Base-by-base conservation (phyloP, 2,329 filamentous ascomycete genomes). In the Aspergillus sp. region DNA sequence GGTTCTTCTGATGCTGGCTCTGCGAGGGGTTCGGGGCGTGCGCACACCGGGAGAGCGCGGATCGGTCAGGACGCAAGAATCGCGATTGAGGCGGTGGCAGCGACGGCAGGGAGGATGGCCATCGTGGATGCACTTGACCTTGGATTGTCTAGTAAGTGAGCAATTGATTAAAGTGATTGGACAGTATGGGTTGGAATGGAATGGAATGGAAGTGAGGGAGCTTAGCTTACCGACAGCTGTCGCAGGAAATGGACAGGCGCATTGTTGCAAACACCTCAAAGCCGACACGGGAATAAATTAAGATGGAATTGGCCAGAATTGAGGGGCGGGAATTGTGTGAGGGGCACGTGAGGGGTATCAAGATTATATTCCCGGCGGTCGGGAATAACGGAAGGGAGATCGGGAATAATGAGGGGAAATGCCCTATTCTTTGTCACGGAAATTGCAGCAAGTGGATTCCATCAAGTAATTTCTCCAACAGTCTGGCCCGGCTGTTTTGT, bases 41-140 rank as follows among this genome's bases (percentile, higher is more conserved):
- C 52, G 64, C 30, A 61, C 54, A 5, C 55, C 64, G 3, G 68
- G 66, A 2, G 64, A 64, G 13, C 72, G 69, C 17, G 73, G 67
- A 44, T 75, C 72, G 19, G 73, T 73, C 19, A 76, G 62, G 13
- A 58, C 44, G 55, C 73, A 76, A n/a, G 47, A 56, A 8, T 58
- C 57, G 8, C 57, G 62, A 32, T 70, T 69, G 36, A 62, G 53
- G 30, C 69, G 69, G 52, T 69, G 63, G 36, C 73, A 76, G 39
- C 73, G 70, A 30, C 66, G 73, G 62, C 73, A 76, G 6, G 73
- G 73, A 2, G 73, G 68, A 3, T 65, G 68, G 17, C 73, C 73
- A 21, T 73, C 69, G 65, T 76, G 73, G 3, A 73, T 54, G 41
- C 73, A 76, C 56, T 75, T 76, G 50, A 76, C 73, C 54, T 76